Base-by-base conservation (phyloP, 2,329 filamentous ascomycete genomes). In the Exophiala viscosa region DNA sequence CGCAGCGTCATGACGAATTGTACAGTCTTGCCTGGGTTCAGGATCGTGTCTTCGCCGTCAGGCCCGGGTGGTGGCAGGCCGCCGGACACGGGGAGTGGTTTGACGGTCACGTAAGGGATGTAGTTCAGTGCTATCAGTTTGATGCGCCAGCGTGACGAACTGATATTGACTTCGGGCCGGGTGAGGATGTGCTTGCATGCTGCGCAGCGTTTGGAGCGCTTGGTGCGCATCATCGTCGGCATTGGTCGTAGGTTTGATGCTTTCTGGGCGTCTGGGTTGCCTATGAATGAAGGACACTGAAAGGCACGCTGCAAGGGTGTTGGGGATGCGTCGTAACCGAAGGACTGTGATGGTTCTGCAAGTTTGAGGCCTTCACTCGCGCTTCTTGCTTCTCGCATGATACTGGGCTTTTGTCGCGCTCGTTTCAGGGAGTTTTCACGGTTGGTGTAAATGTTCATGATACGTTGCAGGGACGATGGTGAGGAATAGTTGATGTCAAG, bases 151-250 rank as follows among this genome's bases (percentile, higher is more conserved):
- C 91, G 86, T 5, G 88, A 93, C 47, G 87, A 92, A 42, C 84
- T 83, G 31, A 95, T 85, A 70, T 97, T 99, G 54, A 85, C 82
- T 70, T 99, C 93, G 11, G 92, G 93, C 68, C 95, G 95, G 56
- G 90, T 88, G 62, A 99, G 86, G 66, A 97, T 96, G 73, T 97
- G 92, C 10, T 93, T 86, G 72, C 93, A 99, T 9, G 86, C 81
- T 45, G 89, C 87, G 70, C 93, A 99, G 41, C 93, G 88, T 73
- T 96, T 97, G 15, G 90, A 90, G 34, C 92, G 87, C 67, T 96
- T 96, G 0, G 92, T 95, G 51, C 90, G 86, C 11, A 99, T 82
- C 2, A 95, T 80, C 13, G 88, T 86, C 0, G 91, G 86, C 11
- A 91, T 80, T 0, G 93, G 93, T 23, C 89, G 85, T 4, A 97